phyloP scores from a whole-genome alignment of 2,329 filamentous ascomycete species.

The Chalaropsis thielavioides region DNA sequence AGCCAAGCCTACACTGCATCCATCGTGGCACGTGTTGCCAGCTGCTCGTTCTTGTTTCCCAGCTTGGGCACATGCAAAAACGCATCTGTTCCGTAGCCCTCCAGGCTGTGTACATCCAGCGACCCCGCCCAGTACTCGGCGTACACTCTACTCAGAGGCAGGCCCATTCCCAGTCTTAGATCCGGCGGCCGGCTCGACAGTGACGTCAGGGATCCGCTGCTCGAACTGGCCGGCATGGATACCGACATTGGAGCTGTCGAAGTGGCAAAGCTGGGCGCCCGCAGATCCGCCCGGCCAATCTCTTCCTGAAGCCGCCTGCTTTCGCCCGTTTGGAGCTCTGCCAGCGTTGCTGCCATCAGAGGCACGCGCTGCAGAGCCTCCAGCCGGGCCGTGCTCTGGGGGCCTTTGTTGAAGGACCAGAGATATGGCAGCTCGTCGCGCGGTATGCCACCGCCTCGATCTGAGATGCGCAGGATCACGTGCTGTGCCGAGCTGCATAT shows the following conservation, averaged over 20 bases:
- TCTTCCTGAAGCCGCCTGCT: conserved; percentile 25
- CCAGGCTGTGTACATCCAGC: conserved; percentile 77
- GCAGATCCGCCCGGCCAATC: conserved; percentile 29
- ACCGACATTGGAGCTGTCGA: not conserved
- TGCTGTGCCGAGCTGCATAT: conserved; percentile 90
- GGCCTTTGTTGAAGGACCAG: conserved; percentile 95
- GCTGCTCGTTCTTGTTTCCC: conserved; percentile 94
- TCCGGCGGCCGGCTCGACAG: conserved; percentile 75
- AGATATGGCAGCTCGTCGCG: conserved; percentile 73
- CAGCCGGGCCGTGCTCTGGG: conserved; percentile 61
- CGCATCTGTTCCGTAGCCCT: conserved; percentile 90
- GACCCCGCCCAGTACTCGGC: conserved; percentile 97
- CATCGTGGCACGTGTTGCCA: conserved; percentile 63
- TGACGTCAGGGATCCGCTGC: conserved; percentile 55
- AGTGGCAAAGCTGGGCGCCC: conserved; percentile 27
- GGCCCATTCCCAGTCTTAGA: conserved; percentile 75
- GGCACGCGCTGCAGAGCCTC: conserved; percentile 77
- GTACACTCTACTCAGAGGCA: conserved; percentile 88
- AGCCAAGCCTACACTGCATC: conserved; percentile 46
- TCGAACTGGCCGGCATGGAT: conserved; percentile 19
- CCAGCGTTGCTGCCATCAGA: conserved; percentile 81
- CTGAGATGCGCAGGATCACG: conserved; percentile 90
- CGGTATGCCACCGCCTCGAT: conserved; percentile 84
- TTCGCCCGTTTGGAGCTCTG: conserved; percentile 48
- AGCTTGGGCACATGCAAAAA: conserved; percentile 93